phyloP scores from a whole-genome alignment of 1,139 yeast species.

The Eremothecium coryli region DNA sequence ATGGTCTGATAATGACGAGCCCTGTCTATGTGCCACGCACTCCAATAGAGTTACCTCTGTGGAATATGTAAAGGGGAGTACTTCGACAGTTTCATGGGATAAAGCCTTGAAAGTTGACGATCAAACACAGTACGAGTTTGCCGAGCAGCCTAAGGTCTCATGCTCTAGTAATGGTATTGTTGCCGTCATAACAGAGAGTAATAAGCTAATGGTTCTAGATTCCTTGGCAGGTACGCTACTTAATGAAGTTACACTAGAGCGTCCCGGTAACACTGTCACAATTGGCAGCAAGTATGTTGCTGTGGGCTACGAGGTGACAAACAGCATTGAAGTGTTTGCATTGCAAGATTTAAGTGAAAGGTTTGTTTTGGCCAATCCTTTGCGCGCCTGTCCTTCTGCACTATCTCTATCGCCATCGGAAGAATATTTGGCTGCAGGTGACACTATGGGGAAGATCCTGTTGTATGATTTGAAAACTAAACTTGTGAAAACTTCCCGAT shows the following conservation, averaged over 20 bases:
- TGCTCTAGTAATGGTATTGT: slow-evolving; percentile 30
- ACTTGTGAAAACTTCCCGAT: slow-evolving; percentile 67
- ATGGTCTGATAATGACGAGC: slow-evolving; percentile 44
- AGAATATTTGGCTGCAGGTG: slow-evolving; percentile 72
- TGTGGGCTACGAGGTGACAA: slow-evolving; percentile 39
- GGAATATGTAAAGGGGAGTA: slow-evolving; percentile 23
- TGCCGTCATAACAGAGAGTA: slow-evolving; percentile 33
- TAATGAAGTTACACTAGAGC: slow-evolving; percentile 28
- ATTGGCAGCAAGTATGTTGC: slow-evolving; percentile 38
- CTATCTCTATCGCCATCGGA: slow-evolving; percentile 67
- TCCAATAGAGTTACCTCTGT: slow-evolving; percentile 47
- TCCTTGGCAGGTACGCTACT: slow-evolving; percentile 22
- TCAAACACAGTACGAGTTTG: slow-evolving; percentile 31
- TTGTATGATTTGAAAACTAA: slow-evolving; percentile 51
- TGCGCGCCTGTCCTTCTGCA: slow-evolving; percentile 53
- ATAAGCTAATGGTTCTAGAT: slow-evolving; percentile 21
- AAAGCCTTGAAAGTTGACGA: slow-evolving; percentile 46
- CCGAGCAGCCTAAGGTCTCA: slow-evolving; percentile 58
- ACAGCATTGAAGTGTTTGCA: slow-evolving; percentile 31
- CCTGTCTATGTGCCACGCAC: slow-evolving; percentile 39
- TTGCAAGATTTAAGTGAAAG: slow-evolving; percentile 32
- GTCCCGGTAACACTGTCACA: slow-evolving; percentile 38
- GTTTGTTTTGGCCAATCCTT: slow-evolving; percentile 27
- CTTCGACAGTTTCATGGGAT: slow-evolving; percentile 78
- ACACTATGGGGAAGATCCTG: slow-evolving; percentile 71